Percentiles rank a stretch among this genome's conserved stretches.
Evolutionary conservation across 768 basidiomycete species (phyloP).

Genomic region (Cyclocybe aegerita): DNA sequence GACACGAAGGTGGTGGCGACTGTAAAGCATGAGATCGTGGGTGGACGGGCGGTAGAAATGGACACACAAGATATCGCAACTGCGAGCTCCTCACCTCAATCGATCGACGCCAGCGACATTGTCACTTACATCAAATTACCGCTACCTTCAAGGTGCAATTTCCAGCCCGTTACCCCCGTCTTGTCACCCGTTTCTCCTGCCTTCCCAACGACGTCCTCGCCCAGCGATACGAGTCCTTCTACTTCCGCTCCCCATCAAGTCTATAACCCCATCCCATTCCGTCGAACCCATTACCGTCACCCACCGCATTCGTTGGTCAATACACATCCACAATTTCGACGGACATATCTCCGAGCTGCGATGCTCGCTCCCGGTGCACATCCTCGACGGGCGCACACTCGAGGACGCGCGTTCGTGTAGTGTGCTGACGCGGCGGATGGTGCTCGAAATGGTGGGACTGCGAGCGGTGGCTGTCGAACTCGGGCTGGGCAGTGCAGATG

Average conservation of each 20-base stretch:
- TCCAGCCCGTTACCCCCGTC: neutral
- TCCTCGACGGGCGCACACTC: conserved; percentile 73
- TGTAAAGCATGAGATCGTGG: conserved; percentile 65
- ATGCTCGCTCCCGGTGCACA: conserved; percentile 86
- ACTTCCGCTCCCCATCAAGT: neutral
- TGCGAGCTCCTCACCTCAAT: neutral
- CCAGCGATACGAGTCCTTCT: conserved; percentile 19
- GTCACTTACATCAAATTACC: conserved; percentile 39
- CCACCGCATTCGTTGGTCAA: conserved; percentile 81
- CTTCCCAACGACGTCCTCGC: conserved; percentile 43
- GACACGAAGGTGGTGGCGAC: conserved; percentile 59
- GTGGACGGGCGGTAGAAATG: conserved; percentile 51
- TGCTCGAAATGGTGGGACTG: conserved; percentile 43
- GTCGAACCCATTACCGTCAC: conserved; percentile 74
- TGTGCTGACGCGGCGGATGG: conserved; percentile 70
- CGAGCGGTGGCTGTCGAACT: neutral
- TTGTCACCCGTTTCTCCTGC: neutral
- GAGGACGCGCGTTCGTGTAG: conserved; percentile 76
- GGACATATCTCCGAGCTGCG: conserved; percentile 94
- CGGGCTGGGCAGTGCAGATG: neutral
- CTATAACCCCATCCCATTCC: conserved; percentile 65
- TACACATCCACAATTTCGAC: conserved; percentile 80
- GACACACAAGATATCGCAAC: conserved; percentile 6
- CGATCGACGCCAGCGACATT: conserved; percentile 37
- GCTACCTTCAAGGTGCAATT: conserved; percentile 13